These are phyloP conservation scores for Ambrosia hybrid DNA, from an alignment of 140 eudicot species.

Conservation along the genomic window DNA sequence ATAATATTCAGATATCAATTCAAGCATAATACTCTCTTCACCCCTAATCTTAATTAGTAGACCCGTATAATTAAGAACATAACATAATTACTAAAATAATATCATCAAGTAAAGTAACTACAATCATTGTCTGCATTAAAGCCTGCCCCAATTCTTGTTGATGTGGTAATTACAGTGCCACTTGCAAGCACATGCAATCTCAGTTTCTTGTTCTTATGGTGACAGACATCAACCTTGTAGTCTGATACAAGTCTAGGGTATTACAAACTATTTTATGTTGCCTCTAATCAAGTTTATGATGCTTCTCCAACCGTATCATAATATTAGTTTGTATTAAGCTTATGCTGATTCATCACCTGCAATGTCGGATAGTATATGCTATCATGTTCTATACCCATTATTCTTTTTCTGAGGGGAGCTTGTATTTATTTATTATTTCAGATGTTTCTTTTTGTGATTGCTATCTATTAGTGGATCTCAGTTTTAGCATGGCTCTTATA, in stretches of 20 bases:
- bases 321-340: slow-evolving; percentile 9
- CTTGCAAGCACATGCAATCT: background rate
- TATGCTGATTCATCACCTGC: background rate
- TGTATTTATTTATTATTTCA: background rate
- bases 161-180: slow-evolving; percentile 1
- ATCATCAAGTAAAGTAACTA: background rate
- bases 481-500: background rate
- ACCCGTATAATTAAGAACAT: too few relatives aligned
- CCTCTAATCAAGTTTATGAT: background rate
- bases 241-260: background rate
- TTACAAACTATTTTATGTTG: background rate
- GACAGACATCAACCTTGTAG: background rate
- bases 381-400: slow-evolving; percentile 8
- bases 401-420: background rate
- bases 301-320: background rate
- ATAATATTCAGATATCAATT: background rate
- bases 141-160: background rate
- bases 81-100: background rate
- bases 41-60: background rate
- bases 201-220: background rate
- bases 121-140: too few relatives aligned
- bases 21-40: slow-evolving; percentile 5
- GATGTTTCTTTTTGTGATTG: slow-evolving; percentile 6
- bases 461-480: background rate
- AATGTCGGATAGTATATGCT: background rate